Base-by-base conservation (phyloP, 2,329 filamentous ascomycete genomes). In the Cordyceps militaris region DNA sequence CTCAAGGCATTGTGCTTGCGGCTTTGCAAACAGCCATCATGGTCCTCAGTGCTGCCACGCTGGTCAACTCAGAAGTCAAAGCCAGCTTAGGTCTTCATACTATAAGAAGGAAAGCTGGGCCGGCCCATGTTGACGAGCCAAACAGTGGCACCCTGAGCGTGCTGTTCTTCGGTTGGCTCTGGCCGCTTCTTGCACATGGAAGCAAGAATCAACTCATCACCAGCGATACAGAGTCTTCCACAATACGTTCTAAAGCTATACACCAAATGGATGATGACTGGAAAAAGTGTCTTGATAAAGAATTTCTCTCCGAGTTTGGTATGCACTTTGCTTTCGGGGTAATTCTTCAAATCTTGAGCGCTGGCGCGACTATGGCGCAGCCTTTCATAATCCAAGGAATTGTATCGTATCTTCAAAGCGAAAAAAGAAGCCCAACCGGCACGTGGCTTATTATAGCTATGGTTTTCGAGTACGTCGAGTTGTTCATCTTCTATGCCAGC, bases 141-240 rank as follows among this genome's bases (percentile, higher is more conserved):
- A 34, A 34, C 34, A 38, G 49, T 16, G 49, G 49, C 14, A 28
- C 23, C 21, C n/a, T 38, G 1, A 13, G 19, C 3, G 21, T 42
- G 9, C 49, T 52, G 19, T 40, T 52, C 14, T 42, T 52, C 36
- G 49, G 49, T n/a, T 52, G 49, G 49, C 49, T 52, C 14, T 52
- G 49, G 49, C 34, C 49, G 36, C 34, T 52, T 21, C 34, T 52
- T 6, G 23, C 19, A 10, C 24, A 52, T 32, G 49, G 49, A 6
- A n/a, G 32, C 49, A 52, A 52, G 23, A 40, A 42, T 19, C 8
- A 24, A 19, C 19, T 52, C n/a, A 24, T 30, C 13, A 7, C 24
- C 32, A 32, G 28, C 36, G 49, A 52, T 8, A n/a, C 42, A n/a
- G 23, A 21, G 14, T 52, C 32, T 21, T 34, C 49, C 8, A 28